Evolutionary conservation across 805 yeast species (phyloP).

Genomic region (Debaryomyces maramus): DNA sequence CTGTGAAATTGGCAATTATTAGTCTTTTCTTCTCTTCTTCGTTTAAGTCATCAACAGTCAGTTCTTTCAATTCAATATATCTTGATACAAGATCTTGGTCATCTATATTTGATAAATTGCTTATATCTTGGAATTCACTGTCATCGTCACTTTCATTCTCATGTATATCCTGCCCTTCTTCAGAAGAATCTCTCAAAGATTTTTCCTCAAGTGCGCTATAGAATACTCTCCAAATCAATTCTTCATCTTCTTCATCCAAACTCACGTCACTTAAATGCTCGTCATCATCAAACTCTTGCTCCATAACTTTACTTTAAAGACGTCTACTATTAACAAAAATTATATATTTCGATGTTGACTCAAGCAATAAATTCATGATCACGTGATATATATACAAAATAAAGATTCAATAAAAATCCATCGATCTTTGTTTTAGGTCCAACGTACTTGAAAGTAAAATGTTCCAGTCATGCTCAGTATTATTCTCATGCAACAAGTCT

Average conservation of each 20-base stretch:
- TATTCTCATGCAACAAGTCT: not conserved
- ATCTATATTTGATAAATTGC: conserved; percentile 35
- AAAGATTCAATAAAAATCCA: too few species aligned
- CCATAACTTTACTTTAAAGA: not conserved
- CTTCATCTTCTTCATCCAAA: conserved; percentile 47
- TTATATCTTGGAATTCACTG: conserved; percentile 27
- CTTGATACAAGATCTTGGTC: conserved; percentile 31
- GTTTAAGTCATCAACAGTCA: conserved; percentile 26
- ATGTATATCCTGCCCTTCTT: conserved; percentile 5
- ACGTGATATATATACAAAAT: too few species aligned
- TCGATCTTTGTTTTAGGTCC: too few species aligned
- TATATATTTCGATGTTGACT: too few species aligned
- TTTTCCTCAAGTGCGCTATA: conserved; percentile 25
- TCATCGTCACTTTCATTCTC: conserved; percentile 16
- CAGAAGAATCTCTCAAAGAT: conserved; percentile 2
- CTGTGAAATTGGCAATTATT: conserved; percentile 69
- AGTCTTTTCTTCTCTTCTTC: conserved; percentile 61
- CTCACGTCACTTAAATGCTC: conserved; percentile 34
- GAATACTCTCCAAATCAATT: conserved; percentile 43
- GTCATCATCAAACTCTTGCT: conserved; percentile 4
- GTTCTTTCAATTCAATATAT: conserved; percentile 31
- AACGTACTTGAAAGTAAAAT: too few species aligned
- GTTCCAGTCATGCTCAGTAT: not conserved
- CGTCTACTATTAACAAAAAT: not conserved
- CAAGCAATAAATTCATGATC: too few species aligned